A percentile compares a stretch with the other conserved stretches of the same genome.
Conservation (phyloP, 495 filamentous ascomycete species). For the Penicillium parvum region DNA sequence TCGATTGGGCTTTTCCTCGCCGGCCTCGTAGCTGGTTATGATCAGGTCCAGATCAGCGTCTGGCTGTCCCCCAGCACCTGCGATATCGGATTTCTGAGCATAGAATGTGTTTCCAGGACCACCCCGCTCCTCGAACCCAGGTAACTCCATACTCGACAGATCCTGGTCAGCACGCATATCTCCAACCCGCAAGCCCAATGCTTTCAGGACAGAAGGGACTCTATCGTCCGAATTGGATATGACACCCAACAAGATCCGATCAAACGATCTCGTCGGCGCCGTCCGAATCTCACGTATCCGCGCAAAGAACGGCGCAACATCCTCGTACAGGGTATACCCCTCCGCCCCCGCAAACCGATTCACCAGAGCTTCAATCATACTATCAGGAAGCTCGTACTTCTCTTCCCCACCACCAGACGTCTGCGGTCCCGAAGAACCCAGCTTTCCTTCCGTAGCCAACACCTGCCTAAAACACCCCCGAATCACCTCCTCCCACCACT, state of each 20-base stretch:
- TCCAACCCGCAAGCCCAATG: constrained; percentile 56
- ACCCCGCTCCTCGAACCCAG: constrained; percentile 36
- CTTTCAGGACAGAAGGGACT: constrained; percentile 55
- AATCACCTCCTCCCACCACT: constrained; percentile 70
- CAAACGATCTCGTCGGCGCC: constrained; percentile 8
- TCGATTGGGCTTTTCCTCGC: constrained; percentile 59
- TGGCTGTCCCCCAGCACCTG: not conserved
- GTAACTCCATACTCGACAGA: constrained; percentile 29
- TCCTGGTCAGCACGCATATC: constrained; percentile 31
- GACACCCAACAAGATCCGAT: constrained; percentile 54
- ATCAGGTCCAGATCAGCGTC: constrained; percentile 59
- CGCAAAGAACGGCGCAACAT: constrained; percentile 51
- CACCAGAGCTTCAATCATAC: constrained; percentile 51
- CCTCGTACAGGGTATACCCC: constrained; percentile 58
- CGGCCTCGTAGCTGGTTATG: constrained; percentile 70
- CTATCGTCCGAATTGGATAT: constrained; percentile 78
- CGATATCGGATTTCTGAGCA: not conserved
- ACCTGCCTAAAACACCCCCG: constrained; percentile 26
- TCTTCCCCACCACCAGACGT: not conserved
- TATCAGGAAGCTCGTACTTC: constrained; percentile 27
- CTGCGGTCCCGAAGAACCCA: not conserved
- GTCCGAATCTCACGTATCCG: constrained; percentile 27
- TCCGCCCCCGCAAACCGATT: constrained; percentile 56
- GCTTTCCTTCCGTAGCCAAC: not conserved
- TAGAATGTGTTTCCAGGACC: constrained; percentile 4